These are phyloP conservation scores for Monosporascus sp. DNA, from an alignment of 2,329 filamentous ascomycete species.

Conservation along the genomic window DNA sequence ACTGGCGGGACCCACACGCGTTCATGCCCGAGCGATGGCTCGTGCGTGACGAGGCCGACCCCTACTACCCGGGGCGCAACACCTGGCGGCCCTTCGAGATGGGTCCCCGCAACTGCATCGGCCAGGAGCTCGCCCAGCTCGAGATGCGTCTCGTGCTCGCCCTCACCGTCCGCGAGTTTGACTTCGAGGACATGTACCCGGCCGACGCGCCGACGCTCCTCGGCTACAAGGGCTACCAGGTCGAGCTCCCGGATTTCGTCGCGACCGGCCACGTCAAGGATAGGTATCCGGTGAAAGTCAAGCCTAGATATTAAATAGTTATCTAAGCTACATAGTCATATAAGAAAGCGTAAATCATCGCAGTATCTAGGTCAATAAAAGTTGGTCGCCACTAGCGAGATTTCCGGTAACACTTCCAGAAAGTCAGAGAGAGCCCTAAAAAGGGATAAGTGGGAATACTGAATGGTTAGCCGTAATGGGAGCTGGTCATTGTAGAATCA, in stretches of 20 bases:
- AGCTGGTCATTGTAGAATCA: no score
- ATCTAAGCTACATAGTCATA: no score
- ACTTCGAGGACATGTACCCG: constrained; percentile 36
- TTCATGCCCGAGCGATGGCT: constrained; percentile 41
- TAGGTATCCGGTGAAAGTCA: constrained; percentile 14
- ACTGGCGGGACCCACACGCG: constrained; percentile 31
- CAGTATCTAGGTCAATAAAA: no score
- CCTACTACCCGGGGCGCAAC: constrained; percentile 32
- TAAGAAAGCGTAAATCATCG: no score
- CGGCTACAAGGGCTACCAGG: constrained; percentile 27
- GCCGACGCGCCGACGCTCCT: constrained; percentile 27
- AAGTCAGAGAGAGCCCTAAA: no score
- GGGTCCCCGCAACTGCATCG: constrained; percentile 49
- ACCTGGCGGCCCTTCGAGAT: constrained; percentile 50
- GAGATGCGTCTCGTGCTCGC: constrained; percentile 46
- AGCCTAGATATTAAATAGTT: background rate
- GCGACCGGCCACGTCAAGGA: constrained; percentile 20
- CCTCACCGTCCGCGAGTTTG: constrained; percentile 42
- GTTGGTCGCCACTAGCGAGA: no score
- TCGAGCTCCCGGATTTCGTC: constrained; percentile 3
- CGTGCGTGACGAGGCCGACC: constrained; percentile 20
- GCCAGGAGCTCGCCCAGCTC: constrained; percentile 48
- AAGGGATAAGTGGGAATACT: no score
- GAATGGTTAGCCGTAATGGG: no score
- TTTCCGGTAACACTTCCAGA: no score